phyloP scores from a whole-genome alignment of 1,284 basidiomycete genomes.

The Cryptococcus depauperatus region DNA sequence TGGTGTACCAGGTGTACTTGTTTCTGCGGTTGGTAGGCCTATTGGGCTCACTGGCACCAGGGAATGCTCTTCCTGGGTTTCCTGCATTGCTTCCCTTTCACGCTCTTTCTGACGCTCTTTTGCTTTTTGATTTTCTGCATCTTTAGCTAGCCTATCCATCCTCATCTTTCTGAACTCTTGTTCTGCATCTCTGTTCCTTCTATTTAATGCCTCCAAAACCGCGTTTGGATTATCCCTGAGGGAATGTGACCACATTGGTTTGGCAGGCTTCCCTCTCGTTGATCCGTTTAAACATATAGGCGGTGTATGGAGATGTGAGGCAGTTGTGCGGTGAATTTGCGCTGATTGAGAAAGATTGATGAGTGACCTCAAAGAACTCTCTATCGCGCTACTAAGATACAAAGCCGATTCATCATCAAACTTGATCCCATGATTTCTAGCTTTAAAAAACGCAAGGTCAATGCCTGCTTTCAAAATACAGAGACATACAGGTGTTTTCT shows the following conservation, averaged over 20 bases:
- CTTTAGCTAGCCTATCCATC: constrained; percentile 34
- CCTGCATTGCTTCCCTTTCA: neutral
- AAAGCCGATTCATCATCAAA: constrained; percentile 35
- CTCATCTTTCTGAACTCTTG: constrained; percentile 30
- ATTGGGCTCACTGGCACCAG: neutral
- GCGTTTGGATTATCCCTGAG: constrained; percentile 28
- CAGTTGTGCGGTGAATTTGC: constrained; percentile 35
- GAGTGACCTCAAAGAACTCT: constrained; percentile 30
- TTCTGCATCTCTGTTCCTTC: constrained; percentile 33
- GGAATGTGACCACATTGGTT: constrained; percentile 31
- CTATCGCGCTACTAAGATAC: constrained; percentile 37
- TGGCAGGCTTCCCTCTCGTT: constrained; percentile 1
- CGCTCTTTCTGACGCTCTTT: constrained; percentile 11
- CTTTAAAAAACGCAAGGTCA: constrained; percentile 8
- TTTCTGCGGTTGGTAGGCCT: constrained; percentile 8
- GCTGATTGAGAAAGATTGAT: constrained; percentile 29
- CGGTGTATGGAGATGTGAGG: constrained; percentile 32
- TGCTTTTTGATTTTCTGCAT: constrained; percentile 31
- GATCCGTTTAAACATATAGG: constrained; percentile 8
- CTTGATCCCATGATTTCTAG: constrained; percentile 23
- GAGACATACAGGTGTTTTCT: constrained; percentile 17
- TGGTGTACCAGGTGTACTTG: constrained; percentile 1
- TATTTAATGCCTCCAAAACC: constrained; percentile 26
- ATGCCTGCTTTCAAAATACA: neutral
- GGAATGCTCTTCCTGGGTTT: neutral